Base-by-base conservation (phyloP, 805 yeast genomes). In the Candida schatavii region DNA sequence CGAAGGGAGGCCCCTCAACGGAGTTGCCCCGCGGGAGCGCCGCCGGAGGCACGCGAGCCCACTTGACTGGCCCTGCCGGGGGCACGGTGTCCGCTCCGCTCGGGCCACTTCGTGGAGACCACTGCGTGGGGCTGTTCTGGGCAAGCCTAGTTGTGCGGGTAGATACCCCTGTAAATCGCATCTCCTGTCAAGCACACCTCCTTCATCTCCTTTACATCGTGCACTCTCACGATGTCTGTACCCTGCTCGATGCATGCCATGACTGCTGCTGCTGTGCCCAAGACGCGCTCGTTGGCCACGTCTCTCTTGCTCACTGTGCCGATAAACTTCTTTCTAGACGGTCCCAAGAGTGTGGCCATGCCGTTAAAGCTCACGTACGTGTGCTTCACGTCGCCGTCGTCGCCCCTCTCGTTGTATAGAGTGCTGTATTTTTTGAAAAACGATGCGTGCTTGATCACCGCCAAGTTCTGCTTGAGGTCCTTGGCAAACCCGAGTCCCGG, bases 401-500 rank as follows among this genome's bases (percentile, higher is more conserved):
- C 52, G 13, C 43, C 39, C 10, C 36, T 22, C 33, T 51, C 43
- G 20, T 55, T 52, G 6, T 48, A 40, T 23, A 51, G 41, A 5
- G 54, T 51, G 1, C 80, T 65, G 51, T 80, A 83, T 23, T 66
- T 61, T 55, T 82, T 82, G 53, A 70, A 52, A 69, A 60, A 23
- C 46, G 51, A 37, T 62, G 76, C 45, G 72, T 78, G 70, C 46
- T 79, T 74, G 22, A 93, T 72, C 1, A 88, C 52, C 18, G 73
- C 72, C 25, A 90, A 49, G 59, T 90, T 91, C 55, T 90, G 96
- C 5, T 57, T 49, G n/a, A 74, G 52, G 40, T 73, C 75, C 59
- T 93, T 93, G n/a, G 98, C 97, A 63, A 93, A 93, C 2, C 99
- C 99, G 32, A 93, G 64, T 2, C 99, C 99, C 0, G 99, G 99